These are phyloP conservation scores for Camellia granthamiana DNA, from an alignment of 148 eudicot species.

Conservation along the genomic window DNA sequence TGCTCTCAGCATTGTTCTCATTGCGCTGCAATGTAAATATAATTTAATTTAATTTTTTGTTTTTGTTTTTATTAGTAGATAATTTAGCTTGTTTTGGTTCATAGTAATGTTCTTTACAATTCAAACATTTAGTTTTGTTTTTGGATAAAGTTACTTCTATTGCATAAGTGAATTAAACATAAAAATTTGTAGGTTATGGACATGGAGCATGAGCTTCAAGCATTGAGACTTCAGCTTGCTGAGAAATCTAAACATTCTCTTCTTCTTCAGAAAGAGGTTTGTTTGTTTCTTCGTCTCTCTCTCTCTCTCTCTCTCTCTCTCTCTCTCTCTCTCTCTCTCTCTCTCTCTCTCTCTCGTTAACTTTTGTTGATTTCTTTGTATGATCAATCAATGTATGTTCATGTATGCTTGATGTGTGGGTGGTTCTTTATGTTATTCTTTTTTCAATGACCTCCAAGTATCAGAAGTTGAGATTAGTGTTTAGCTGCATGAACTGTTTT, in stretches of 20 bases:
- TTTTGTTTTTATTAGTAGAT: background rate
- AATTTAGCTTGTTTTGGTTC: background rate
- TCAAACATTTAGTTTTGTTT: background rate
- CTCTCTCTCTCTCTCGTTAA: background rate
- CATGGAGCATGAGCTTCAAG: slow-evolving; percentile 97
- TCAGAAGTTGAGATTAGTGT: background rate
- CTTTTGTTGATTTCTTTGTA: background rate
- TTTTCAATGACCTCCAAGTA: background rate
- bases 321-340: too few relatives aligned
- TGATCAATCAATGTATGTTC: background rate
- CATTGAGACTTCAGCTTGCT: slow-evolving; percentile 76
- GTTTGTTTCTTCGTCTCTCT: background rate
- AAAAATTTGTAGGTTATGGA: slow-evolving; percentile 85
- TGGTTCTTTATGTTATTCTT: background rate
- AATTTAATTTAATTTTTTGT: background rate
- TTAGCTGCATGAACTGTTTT: background rate
- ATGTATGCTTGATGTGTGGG: background rate
- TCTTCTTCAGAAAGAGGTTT: slow-evolving; percentile 91
- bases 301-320: too few relatives aligned
- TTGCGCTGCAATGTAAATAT: background rate
- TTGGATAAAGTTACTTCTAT: background rate
- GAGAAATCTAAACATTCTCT: slow-evolving; percentile 87
- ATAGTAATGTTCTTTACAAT: background rate
- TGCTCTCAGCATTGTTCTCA: background rate
- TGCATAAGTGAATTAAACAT: background rate